A percentile compares a stretch with the other conserved stretches of the same genome.
phyloP scores from a whole-genome alignment of 2,329 filamentous ascomycete genomes.

The Leptographium wingfieldii region DNA sequence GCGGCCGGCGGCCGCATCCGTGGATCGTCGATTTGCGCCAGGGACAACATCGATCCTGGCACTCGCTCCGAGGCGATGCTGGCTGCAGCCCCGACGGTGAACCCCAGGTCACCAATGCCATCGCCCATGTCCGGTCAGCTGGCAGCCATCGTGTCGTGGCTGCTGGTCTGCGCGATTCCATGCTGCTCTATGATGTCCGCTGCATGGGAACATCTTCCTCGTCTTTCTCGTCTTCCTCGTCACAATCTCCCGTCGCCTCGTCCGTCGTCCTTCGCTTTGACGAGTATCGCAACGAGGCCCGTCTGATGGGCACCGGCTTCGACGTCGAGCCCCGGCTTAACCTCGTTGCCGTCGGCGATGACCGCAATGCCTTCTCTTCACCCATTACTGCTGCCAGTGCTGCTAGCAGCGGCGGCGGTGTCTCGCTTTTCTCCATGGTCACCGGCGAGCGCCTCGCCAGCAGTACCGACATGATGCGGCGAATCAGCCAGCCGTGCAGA shows the following conservation, averaged over 20 bases:
- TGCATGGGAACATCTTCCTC: neutral
- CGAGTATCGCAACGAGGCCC: conserved; percentile 35
- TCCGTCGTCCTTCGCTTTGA: conserved; percentile 31
- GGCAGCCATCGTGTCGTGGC: conserved; percentile 38
- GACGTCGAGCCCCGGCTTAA: conserved; percentile 38
- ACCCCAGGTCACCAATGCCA: neutral
- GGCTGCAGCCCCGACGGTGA: neutral
- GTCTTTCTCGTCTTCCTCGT: neutral
- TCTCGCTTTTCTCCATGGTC: conserved; percentile 36
- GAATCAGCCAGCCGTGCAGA: neutral
- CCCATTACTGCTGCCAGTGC: conserved; percentile 17
- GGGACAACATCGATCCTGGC: conserved; percentile 13
- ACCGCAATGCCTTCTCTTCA: neutral
- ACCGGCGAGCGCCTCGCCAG: conserved; percentile 28
- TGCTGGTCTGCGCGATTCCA: conserved; percentile 33
- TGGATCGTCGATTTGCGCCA: conserved; percentile 33
- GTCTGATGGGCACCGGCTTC: conserved; percentile 22
- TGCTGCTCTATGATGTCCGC: conserved; percentile 46
- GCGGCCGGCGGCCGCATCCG: conserved; percentile 32
- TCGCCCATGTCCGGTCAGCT: conserved; percentile 35
- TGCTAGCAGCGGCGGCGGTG: conserved; percentile 25
- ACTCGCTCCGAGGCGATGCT: neutral
- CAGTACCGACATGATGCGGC: conserved; percentile 14
- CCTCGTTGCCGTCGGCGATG: conserved; percentile 37
- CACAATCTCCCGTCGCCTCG: conserved; percentile 15